phyloP scores from a whole-genome alignment of 2,329 filamentous ascomycete species.

The Onygenales sp. region DNA sequence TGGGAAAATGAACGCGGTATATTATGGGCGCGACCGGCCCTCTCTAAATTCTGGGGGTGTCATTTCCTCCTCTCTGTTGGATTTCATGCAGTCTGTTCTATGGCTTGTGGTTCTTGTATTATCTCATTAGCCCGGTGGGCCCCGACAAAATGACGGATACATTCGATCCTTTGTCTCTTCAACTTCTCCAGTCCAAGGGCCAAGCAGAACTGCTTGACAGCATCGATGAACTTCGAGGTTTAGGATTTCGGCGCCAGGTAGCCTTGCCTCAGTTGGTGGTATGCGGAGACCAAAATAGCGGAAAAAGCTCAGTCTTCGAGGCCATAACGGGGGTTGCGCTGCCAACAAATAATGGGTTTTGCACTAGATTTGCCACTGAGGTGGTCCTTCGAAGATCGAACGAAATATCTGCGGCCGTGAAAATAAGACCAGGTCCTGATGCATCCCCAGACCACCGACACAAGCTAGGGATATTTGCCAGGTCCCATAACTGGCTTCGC shows the following conservation, averaged over 20 bases:
- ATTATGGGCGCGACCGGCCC: neutral
- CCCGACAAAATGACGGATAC: neutral
- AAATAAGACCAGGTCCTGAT: slow-evolving; percentile 15
- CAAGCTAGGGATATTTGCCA: slow-evolving; percentile 13
- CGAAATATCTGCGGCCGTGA: slow-evolving; percentile 14
- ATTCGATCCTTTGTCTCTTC: slow-evolving; percentile 4
- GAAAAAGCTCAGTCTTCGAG: slow-evolving; percentile 13
- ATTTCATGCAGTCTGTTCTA: neutral
- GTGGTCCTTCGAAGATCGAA: slow-evolving; percentile 38
- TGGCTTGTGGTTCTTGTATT: neutral
- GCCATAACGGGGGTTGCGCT: slow-evolving; percentile 11
- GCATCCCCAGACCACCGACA: slow-evolving; percentile 13
- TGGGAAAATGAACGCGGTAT: neutral
- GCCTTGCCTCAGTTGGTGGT: slow-evolving; percentile 11
- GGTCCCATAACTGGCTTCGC: slow-evolving; percentile 13
- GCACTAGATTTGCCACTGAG: slow-evolving; percentile 53
- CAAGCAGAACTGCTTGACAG: slow-evolving; percentile 10
- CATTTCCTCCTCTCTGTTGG: neutral
- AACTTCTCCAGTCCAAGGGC: slow-evolving; percentile 10
- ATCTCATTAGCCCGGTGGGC: neutral
- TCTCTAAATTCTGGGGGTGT: neutral
- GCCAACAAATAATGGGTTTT: slow-evolving; percentile 38
- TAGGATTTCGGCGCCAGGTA: slow-evolving; percentile 11
- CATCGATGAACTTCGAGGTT: slow-evolving; percentile 12
- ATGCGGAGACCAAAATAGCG: slow-evolving; percentile 12